Base-by-base conservation (phyloP, 2,329 filamentous ascomycete genomes). In the Alternaria sp. region DNA sequence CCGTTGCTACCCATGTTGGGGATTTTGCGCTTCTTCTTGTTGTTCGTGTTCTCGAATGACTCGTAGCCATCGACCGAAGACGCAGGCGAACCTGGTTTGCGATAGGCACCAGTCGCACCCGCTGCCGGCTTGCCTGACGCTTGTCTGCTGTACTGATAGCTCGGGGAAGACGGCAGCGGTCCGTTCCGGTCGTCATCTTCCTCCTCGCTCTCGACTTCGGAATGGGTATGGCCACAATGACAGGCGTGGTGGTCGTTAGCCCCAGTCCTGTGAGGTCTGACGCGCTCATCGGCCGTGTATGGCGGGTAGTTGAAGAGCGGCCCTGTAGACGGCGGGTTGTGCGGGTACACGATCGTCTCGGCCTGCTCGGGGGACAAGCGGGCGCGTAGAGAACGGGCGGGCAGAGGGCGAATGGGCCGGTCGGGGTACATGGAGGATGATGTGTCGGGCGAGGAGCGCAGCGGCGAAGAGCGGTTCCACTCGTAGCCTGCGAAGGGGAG, bases 11-110 rank as follows among this genome's bases (percentile, higher is more conserved):
- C 91, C 10, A 93, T 93, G 0, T 93, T 93, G 0, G 96, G 96
- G 40, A 99, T 98, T 82, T 99, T 99, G 70, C 96, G 88, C 81
- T 99, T 98, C 84, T 98, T 99, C 82, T 99, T 99, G 79, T 99
- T 99, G 80, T 97, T 98, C 36, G 93, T 97, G 74, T 98, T 98
- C 80, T 99, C 96, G 73, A 97, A 97, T 7, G 93, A 96, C 79
- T 99, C 96, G 79, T 98, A 98, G 13, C 94, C 93, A 78, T 98
- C 95, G 11, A 88, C 86, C 23, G 90, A 89, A 12, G 92, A 93
- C 46, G 86, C 86, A 52, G 90, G 86, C 21, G 88, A 87, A 46
- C 88, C 81, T 23, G 84, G 79, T 65, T 79, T 79, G 54, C 78
- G 74, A 61, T 80, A 79, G 62, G 68, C 68, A 71, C 74, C 67